phyloP scores from a whole-genome alignment of 345 rosid species.

The Rhodomyrtus tomentosa region DNA sequence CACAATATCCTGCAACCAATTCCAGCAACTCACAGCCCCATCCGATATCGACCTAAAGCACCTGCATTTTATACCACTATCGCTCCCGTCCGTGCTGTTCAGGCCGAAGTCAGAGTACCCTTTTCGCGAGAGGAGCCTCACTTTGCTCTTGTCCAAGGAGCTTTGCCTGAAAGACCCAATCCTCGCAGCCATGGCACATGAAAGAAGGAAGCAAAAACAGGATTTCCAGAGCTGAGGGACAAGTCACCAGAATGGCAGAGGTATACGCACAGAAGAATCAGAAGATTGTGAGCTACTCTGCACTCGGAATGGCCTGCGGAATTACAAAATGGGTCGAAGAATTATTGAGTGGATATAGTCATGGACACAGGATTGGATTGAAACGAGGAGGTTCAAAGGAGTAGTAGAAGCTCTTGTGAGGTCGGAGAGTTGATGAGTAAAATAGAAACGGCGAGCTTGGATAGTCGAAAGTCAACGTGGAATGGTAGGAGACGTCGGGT shows the following conservation, averaged over 20 bases:
- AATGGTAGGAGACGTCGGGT: not conserved
- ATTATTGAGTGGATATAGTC: not conserved
- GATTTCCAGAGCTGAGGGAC: not conserved
- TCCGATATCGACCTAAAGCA: slow-evolving; percentile 41
- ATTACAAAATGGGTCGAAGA: not conserved
- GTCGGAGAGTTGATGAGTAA: not conserved
- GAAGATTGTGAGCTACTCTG: not conserved
- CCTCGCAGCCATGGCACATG: slow-evolving; percentile 1
- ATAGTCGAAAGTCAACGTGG: not conserved
- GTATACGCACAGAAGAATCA: not conserved
- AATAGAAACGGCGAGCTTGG: too few species aligned
- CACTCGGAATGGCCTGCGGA: not conserved
- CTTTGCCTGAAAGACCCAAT: slow-evolving; percentile 31
- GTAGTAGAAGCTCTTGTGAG: not conserved
- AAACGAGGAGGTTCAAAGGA: not conserved
- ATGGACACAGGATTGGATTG: not conserved
- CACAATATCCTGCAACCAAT: slow-evolving; percentile 4
- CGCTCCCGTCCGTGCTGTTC: slow-evolving; percentile 13
- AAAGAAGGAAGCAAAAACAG: not conserved
- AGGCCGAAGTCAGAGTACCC: slow-evolving; percentile 38
- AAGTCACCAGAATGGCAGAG: not conserved
- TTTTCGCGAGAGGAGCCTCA: slow-evolving; percentile 38
- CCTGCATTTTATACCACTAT: slow-evolving; percentile 13
- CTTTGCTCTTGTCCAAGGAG: slow-evolving; percentile 39
- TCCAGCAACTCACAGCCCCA: slow-evolving; percentile 19